Conservation (phyloP, 2,329 filamentous ascomycete species). For the Fusarium sp. region DNA sequence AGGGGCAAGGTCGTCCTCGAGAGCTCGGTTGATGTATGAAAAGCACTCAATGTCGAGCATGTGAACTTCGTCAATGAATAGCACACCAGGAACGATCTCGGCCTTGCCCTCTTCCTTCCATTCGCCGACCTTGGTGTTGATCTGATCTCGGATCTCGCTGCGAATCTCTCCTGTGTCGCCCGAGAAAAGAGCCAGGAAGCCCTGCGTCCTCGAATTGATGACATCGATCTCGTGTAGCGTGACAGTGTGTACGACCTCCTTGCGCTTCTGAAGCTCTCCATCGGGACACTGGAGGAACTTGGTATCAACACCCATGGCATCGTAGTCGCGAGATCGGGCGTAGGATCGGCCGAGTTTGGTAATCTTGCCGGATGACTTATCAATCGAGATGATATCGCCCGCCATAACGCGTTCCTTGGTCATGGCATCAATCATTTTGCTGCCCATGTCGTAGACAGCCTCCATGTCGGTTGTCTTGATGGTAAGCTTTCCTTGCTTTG, state of each 20-base stretch:
- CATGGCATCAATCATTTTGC: conserved; percentile 99
- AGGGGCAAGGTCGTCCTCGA: conserved; percentile 93
- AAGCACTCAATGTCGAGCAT: conserved; percentile 99
- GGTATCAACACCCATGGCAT: conserved; percentile 98
- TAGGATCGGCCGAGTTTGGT: conserved; percentile 96
- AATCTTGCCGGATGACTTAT: conserved; percentile 98
- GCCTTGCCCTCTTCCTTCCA: conserved; percentile 99
- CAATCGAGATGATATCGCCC: conserved; percentile 97
- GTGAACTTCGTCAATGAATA: conserved; percentile 99
- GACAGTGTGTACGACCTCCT: conserved; percentile 97
- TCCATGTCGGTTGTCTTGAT: conserved; percentile 99
- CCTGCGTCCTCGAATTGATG: conserved; percentile 99
- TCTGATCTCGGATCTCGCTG: conserved; percentile 97
- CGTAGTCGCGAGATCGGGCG: conserved; percentile 95
- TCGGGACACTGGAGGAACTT: conserved; percentile 99
- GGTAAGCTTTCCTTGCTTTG: conserved; percentile 98
- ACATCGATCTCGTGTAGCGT: conserved; percentile 98
- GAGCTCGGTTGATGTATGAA: conserved; percentile 96
- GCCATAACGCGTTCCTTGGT: conserved; percentile 99
- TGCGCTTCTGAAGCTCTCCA: conserved; percentile 95
- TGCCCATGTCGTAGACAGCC: conserved; percentile 99
- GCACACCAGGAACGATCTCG: conserved; percentile 94
- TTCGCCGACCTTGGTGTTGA: conserved; percentile 98
- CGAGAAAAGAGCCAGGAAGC: conserved; percentile 96
- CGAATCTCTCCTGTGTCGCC: conserved; percentile 98